Conservation (phyloP, 805 yeast genomes). For the Candida ortonii region DNA sequence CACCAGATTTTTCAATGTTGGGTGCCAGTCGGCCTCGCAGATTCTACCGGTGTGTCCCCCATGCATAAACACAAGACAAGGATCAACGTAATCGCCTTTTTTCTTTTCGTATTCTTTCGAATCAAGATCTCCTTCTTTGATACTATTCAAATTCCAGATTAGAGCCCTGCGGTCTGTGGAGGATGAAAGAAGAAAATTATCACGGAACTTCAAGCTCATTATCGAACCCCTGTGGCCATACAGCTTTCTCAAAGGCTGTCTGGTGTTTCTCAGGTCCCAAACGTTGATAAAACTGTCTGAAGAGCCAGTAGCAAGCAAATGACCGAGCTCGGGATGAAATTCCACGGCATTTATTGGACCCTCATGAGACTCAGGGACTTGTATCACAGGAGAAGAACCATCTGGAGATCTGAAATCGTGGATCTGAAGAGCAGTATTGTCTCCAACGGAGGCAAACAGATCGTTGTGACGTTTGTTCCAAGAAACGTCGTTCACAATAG, state of each 20-base stretch:
- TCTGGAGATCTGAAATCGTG: constrained; percentile 54
- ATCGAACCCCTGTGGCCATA: constrained; percentile 64
- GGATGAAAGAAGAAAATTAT: constrained; percentile 51
- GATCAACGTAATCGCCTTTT: constrained; percentile 58
- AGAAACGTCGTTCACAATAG: constrained; percentile 65
- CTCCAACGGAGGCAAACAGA: constrained; percentile 69
- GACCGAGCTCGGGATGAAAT: constrained; percentile 55
- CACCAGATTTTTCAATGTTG: constrained; percentile 51
- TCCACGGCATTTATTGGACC: constrained; percentile 67
- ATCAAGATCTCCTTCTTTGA: constrained; percentile 55
- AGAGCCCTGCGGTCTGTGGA: constrained; percentile 67
- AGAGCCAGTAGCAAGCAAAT: constrained; percentile 72
- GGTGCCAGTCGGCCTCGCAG: constrained; percentile 67
- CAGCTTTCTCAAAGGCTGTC: constrained; percentile 57
- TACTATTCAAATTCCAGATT: constrained; percentile 67
- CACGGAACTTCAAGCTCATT: constrained; percentile 51
- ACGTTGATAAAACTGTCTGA: constrained; percentile 69
- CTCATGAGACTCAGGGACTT: constrained; percentile 46
- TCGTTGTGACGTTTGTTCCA: constrained; percentile 46
- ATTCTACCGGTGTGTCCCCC: constrained; percentile 81
- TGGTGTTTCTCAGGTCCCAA: constrained; percentile 70
- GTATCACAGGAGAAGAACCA: constrained; percentile 39
- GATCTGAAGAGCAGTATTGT: constrained; percentile 59
- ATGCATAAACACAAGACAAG: constrained; percentile 74
- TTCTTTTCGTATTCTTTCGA: constrained; percentile 54